A percentile compares a stretch with the other conserved stretches of the same genome.
phyloP scores from a whole-genome alignment of 352 stramenopile species.

The Globisporangium parvum region DNA sequence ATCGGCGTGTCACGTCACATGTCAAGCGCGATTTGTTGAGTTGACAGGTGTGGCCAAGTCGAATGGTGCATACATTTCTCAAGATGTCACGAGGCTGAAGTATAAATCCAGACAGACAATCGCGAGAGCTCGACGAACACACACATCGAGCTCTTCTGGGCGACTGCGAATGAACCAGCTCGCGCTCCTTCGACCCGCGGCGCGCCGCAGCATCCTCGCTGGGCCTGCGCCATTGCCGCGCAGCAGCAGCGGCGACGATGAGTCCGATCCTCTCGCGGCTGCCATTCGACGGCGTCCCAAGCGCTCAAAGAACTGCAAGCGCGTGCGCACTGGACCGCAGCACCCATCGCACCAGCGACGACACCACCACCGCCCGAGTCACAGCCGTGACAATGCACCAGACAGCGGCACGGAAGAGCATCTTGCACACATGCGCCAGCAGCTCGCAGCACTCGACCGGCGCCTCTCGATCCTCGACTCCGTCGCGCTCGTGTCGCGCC shows the following conservation, averaged over 20 bases:
- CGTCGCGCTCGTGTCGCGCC: conserved; percentile 12
- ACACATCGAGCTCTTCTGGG: too few relatives aligned
- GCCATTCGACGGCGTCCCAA: background rate
- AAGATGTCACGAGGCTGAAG: too few relatives aligned
- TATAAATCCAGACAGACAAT: too few relatives aligned
- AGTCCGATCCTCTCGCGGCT: background rate
- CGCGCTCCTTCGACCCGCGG: conserved; percentile 5
- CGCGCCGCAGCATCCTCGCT: conserved; percentile 4
- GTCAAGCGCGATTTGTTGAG: too few relatives aligned
- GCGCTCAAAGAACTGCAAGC: conserved; percentile 21
- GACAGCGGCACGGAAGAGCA: conserved; percentile 7
- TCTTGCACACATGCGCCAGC: conserved; percentile 11
- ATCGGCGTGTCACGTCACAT: too few relatives aligned
- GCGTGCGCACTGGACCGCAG: background rate
- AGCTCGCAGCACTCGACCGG: conserved; percentile 16
- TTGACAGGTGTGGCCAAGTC: background rate
- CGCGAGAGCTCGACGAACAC: too few relatives aligned
- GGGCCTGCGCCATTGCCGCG: background rate
- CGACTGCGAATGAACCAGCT: conserved; percentile 5
- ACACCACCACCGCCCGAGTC: conserved; percentile 3
- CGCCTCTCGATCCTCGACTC: conserved; percentile 21
- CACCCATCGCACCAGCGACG: conserved; percentile 1
- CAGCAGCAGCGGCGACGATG: background rate
- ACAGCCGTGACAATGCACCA: background rate
- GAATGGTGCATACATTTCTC: too few relatives aligned